Percentiles rank a stretch among this genome's conserved stretches.
Conservation (phyloP, 2,329 filamentous ascomycete genomes). For the Domatiomyces globalis region DNA sequence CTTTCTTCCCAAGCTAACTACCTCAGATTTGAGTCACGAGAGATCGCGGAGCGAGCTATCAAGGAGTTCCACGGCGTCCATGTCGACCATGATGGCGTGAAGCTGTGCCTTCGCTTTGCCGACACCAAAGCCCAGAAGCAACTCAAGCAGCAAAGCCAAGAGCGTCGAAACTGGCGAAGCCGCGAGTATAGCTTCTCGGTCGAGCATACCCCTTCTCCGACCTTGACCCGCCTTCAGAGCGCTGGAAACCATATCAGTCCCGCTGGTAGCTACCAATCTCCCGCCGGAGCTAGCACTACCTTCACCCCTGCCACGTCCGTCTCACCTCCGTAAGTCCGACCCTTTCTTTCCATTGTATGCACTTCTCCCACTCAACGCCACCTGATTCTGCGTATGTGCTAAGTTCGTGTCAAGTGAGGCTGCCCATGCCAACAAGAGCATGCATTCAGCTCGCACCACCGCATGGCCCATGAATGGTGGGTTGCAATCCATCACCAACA, state of each 20-base stretch:
- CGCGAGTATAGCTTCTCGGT: constrained; percentile 69
- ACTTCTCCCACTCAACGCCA: background rate
- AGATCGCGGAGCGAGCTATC: constrained; percentile 83
- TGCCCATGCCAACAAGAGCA: constrained; percentile 26
- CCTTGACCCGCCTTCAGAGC: constrained; percentile 28
- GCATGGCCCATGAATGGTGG: constrained; percentile 26
- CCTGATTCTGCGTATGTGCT: constrained; percentile 10
- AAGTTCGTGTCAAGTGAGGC: constrained; percentile 23
- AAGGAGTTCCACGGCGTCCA: constrained; percentile 67
- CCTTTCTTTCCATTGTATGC: background rate
- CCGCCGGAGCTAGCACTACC: constrained; percentile 26
- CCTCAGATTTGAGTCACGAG: constrained; percentile 69
- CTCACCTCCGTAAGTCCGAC: constrained; percentile 31
- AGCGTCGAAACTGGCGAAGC: constrained; percentile 87
- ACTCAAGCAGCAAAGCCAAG: constrained; percentile 88
- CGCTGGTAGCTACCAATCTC: constrained; percentile 30
- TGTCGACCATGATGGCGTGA: constrained; percentile 63
- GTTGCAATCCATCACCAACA: constrained; percentile 26
- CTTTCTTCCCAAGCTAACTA: constrained; percentile 9
- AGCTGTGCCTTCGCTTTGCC: constrained; percentile 88
- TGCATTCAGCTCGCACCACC: constrained; percentile 22
- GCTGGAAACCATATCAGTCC: constrained; percentile 29
- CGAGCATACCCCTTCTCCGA: constrained; percentile 34
- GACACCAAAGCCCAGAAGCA: constrained; percentile 95
- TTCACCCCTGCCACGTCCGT: constrained; percentile 37